Evolutionary conservation across 805 yeast species (phyloP), one percentile per base, ranked within the genome.

Genomic region (Pichia heedii): DNA sequence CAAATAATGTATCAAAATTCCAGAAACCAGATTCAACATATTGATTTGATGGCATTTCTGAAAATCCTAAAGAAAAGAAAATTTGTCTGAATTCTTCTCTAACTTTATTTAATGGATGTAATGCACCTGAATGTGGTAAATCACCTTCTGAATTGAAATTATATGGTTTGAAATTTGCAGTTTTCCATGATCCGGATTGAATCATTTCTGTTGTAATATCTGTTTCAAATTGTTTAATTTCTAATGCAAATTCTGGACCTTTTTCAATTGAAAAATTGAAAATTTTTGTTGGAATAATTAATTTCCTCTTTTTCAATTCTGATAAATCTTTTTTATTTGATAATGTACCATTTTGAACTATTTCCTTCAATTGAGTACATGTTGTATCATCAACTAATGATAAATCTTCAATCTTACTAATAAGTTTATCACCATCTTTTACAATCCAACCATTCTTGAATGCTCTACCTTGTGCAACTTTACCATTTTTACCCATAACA

Each of bases 1-100:
- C 99, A 58, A 70, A 93, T 57, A 93, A 74, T 4, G 98, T 79
- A 65, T 93, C 99, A 61, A 93, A 93, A 68, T 93, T 93, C 99
- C 99, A 93, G 79, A 93, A 93, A 5, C 97, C 97, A 16, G 93
- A 77, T 62, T 93, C 99, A 42, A 93, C 99, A 63, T 89, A 93
- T 66, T 90, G 96, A 66, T 90, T 90, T 22, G 98, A 83, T 48
- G 98, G 96, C 99, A 93, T 93, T 70, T 93, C 99, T 24, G 93
- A 79, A 79, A 93, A 93, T 8, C 99, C 99, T 89, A 93, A 80
- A 33, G 93, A 80, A 69, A 93, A 90, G 78, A 93, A 93, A 60
- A 93, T 90, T 66, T 89, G 95, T 69, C 98, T 78, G 69, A 93
- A 93, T 66, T 93, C 98, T 67, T 90, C 97, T 60, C 97, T 79